Percentiles rank a stretch among this genome's conserved stretches.
phyloP scores from a whole-genome alignment of 208 protist species.

The Angomonas ambiguus region DNA sequence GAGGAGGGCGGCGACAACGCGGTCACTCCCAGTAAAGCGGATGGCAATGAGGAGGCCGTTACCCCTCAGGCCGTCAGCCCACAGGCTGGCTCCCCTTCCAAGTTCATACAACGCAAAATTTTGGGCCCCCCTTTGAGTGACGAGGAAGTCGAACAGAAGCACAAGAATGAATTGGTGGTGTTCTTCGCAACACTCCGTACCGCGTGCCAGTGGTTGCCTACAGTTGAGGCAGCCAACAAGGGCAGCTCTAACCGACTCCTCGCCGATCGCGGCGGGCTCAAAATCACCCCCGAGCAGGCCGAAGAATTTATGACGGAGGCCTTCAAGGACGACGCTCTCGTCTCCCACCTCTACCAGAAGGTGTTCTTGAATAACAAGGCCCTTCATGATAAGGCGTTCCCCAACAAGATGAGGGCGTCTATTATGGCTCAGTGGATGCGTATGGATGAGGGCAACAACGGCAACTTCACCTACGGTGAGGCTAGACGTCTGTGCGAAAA shows the following conservation, averaged over 20 bases:
- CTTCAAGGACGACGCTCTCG: constrained; percentile 29
- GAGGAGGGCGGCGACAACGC: not conserved
- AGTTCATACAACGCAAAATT: constrained; percentile 26
- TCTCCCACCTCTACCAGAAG: constrained; percentile 23
- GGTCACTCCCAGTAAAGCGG: not conserved
- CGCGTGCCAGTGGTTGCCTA: constrained; percentile 26
- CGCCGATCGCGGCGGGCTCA: constrained; percentile 1
- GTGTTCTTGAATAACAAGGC: constrained; percentile 23
- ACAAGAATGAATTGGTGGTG: constrained; percentile 24
- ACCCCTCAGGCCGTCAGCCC: not conserved
- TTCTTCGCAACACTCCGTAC: constrained; percentile 57
- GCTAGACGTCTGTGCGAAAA: constrained; percentile 30
- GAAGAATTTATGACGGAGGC: constrained; percentile 38
- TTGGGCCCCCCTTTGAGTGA: constrained; percentile 35
- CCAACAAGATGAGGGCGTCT: constrained; percentile 45
- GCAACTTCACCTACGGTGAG: constrained; percentile 43
- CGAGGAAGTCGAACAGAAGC: constrained; percentile 20
- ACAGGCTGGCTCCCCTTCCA: constrained; percentile 16
- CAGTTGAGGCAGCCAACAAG: not conserved
- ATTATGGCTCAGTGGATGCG: constrained; percentile 71
- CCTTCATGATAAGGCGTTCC: constrained; percentile 10
- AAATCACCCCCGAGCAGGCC: constrained; percentile 36
- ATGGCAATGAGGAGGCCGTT: not conserved
- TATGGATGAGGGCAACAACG: constrained; percentile 55
- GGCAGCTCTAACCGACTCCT: not conserved